Base-by-base conservation (phyloP, 768 basidiomycete genomes). In the Trametes maxima region DNA sequence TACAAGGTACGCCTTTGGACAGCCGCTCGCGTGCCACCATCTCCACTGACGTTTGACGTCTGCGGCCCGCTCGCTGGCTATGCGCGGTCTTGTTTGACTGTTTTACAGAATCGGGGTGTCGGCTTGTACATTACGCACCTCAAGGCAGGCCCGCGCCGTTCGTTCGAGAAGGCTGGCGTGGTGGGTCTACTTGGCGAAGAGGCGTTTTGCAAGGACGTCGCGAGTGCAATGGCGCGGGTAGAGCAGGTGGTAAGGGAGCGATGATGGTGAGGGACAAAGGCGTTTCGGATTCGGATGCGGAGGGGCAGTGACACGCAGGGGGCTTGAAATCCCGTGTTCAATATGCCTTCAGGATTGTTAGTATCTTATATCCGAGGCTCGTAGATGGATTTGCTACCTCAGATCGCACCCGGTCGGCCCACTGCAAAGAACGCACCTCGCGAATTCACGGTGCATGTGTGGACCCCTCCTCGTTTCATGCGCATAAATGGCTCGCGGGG, bases 1-100 rank as follows among this genome's bases (percentile, higher is more conserved):
- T 95, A 97, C 74, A 80, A 83, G 74, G 93, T 89, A 65, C 60
- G 73, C 67, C 33, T 10, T 17, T 16, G 25, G 48, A 12, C 12
- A 17, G 14, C 33, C 21, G 43, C 22, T 21, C 40, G 37, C 51
- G 11, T 21, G 14, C 50, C 55, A 36, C 17, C 48, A 14, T 33
- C 25, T 40, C 37, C n/a, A 47, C 47, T 35, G n/a, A 40, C 48
- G 22, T 45, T 37, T 43, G 12, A 5, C 28, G 22, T 35, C 7
- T n/a, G 17, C 25, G 17, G 21, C 35, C 37, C 22, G 44, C 25
- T 43, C 45, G 33, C 17, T 54, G 14, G 37, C 21, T 44, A 22
- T 44, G 54, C 59, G 6, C 21, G 16, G n/a, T 14, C 40, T 22
- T 16, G 14, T 40, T 28, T 62, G 35, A 35, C 28, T 48, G 24